These are phyloP conservation scores for Colletotrichum aenigma DNA, from an alignment of 2,329 filamentous ascomycete species.

Conservation along the genomic window DNA sequence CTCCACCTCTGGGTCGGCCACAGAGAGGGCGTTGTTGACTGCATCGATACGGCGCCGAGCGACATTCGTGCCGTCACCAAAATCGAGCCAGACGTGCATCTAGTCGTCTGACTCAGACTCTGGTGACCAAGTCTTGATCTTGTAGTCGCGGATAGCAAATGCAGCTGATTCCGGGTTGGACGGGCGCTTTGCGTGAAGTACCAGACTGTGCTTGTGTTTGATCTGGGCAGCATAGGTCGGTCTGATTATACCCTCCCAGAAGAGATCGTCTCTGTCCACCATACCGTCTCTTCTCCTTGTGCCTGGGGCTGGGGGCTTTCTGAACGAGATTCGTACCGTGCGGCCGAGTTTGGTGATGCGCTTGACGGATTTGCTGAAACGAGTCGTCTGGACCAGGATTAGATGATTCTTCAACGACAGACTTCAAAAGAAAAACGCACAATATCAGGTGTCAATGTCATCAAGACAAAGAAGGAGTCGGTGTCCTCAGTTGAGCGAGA, in stretches of 20 bases:
- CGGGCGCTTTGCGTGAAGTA: too few species aligned
- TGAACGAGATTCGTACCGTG: background rate
- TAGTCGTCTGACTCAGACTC: too few species aligned
- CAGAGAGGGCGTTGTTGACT: background rate
- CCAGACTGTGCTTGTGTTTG: too few species aligned
- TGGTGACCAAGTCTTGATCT: too few species aligned
- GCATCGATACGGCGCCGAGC: background rate
- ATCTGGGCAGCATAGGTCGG: too few species aligned
- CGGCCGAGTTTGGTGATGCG: background rate
- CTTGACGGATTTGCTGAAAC: background rate
- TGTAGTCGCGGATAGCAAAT: too few species aligned
- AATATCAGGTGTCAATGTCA: background rate
- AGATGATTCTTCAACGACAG: background rate
- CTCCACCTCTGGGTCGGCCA: background rate
- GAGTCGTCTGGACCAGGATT: background rate
- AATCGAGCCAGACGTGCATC: too few species aligned
- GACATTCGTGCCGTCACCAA: background rate
- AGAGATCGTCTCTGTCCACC: too few species aligned
- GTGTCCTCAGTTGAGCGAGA: too few species aligned
- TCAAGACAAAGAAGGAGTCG: too few species aligned
- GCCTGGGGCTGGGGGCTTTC: background rate
- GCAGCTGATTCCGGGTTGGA: too few species aligned
- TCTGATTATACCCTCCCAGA: too few species aligned
- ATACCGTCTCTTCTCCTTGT: background rate
- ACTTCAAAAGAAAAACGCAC: background rate